Percentiles rank a stretch among this genome's conserved stretches.
Conservation (phyloP, 1,139 yeast species). For the Insectozyma bohioensis region DNA sequence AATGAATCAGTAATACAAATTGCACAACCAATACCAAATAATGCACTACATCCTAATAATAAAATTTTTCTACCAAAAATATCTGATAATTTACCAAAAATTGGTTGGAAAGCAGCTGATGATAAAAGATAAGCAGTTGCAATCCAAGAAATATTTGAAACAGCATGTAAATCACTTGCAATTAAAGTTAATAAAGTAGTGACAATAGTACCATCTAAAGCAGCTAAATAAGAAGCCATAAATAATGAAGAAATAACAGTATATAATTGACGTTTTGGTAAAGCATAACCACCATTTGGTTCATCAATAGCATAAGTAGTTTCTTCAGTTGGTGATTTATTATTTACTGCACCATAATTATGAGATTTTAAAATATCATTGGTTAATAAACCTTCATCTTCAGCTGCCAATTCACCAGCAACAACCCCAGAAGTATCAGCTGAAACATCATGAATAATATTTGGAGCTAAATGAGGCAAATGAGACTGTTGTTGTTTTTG, state of each 20-base stretch:
- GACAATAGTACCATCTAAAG: slow-evolving; percentile 46
- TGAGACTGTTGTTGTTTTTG: slow-evolving; percentile 1
- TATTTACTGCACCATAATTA: slow-evolving; percentile 14
- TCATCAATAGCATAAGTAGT: slow-evolving; percentile 17
- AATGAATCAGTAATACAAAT: slow-evolving; percentile 43
- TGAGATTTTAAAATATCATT: slow-evolving; percentile 10
- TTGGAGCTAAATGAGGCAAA: slow-evolving; percentile 21
- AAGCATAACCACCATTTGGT: slow-evolving; percentile 27
- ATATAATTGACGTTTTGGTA: slow-evolving; percentile 32
- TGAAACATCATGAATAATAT: slow-evolving; percentile 33
- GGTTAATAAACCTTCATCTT: slow-evolving; percentile 28
- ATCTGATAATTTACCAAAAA: slow-evolving; percentile 83
- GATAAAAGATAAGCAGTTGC: slow-evolving; percentile 45
- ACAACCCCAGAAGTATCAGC: slow-evolving; percentile 48
- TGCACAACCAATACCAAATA: slow-evolving; percentile 41
- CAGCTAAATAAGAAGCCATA: slow-evolving; percentile 43
- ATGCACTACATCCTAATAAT: slow-evolving; percentile 32
- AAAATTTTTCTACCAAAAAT: slow-evolving; percentile 71
- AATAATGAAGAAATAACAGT: slow-evolving; percentile 36
- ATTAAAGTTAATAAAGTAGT: slow-evolving; percentile 42
- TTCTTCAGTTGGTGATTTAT: slow-evolving; percentile 2
- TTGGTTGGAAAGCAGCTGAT: slow-evolving; percentile 56
- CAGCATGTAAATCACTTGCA: slow-evolving; percentile 44
- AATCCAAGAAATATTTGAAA: slow-evolving; percentile 46
- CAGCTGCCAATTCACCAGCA: slow-evolving; percentile 50